Percentiles rank a stretch among this genome's conserved stretches.
phyloP scores from a whole-genome alignment of 257 asterid genomes.

The Nicotiana attenuata region DNA sequence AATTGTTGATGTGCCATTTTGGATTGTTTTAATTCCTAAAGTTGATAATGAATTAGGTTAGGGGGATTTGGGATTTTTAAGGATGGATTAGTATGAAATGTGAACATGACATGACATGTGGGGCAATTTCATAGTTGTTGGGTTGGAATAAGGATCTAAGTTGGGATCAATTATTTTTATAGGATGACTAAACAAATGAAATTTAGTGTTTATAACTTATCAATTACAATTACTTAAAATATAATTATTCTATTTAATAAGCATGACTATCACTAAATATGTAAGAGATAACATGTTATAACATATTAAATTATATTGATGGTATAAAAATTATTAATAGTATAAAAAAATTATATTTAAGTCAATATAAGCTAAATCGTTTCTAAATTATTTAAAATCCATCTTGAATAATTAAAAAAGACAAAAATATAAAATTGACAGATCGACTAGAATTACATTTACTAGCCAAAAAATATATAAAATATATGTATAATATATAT shows the following conservation, averaged over 20 bases:
- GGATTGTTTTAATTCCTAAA: background rate
- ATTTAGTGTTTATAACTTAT: background rate
- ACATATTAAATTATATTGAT: background rate
- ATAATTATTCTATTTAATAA: too few species aligned
- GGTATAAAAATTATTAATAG: too few species aligned
- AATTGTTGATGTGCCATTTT: background rate
- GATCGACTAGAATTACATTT: too few species aligned
- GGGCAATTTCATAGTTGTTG: background rate
- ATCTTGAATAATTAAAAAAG: background rate
- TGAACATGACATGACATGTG: background rate
- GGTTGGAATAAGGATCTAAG: background rate
- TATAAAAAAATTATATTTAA: too few species aligned
- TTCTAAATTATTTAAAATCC: background rate
- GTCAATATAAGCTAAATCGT: too few species aligned
- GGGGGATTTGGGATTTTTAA: background rate
- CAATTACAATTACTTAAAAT: too few species aligned
- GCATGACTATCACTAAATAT: too few species aligned
- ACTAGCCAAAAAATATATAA: too few species aligned
- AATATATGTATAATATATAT: too few species aligned
- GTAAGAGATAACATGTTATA: background rate
- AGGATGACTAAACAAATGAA: background rate
- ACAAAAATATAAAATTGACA: too few species aligned
- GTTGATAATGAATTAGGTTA: background rate
- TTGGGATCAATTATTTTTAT: background rate
- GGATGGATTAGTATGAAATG: background rate